Evolutionary conservation across 1,284 basidiomycete species (phyloP), one percentile per base, ranked within the genome.

Genomic region (Rhodotorula sp.): DNA sequence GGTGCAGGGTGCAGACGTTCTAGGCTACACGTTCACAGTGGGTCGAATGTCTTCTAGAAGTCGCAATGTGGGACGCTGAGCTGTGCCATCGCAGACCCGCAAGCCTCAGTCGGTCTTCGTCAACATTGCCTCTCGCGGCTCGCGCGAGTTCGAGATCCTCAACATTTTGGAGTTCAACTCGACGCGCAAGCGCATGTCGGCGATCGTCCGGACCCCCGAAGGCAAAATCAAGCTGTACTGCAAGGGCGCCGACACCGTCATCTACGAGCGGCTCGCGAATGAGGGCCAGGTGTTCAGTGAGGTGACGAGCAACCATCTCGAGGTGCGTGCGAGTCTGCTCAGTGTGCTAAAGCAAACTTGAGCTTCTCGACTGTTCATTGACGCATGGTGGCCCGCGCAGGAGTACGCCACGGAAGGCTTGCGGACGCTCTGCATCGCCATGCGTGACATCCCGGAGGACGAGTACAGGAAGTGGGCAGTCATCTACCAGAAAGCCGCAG

Each of bases 151-250:
- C 79, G 88, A 98, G 80, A 87, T 99, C 64, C 83, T 99, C 66
- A 98, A 99, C 78, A 90, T 99, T 57, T 96, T 94, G 85, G 96
- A 99, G 81, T 99, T 99, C 85, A 99, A 98, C 80, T 96, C 92
- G 58, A 92, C 93, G 1, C 86, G 95, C 57, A 99, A 99, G 80
- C 87, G 96, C 67, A 99, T 99, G 96, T 97, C 94, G 29, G 94
- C 93, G 1, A 82, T 99, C 68, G 87, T 99, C 34, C 88, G 93
- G 24, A 85, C 87, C 47, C 90, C 94, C 0, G 89, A 94, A 76
- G 93, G 95, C 64, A 89, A 88, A 79, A 92, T 99, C 82, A 96
- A 94, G 81, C 81, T 99, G 19, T 98, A 91, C 79, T 94, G 90
- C 77, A 99, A 99, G 81, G 96, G 96, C 39, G 96, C 96, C 2